Conservation (phyloP, 257 asterid genomes). For the Solanum stenotomum region DNA sequence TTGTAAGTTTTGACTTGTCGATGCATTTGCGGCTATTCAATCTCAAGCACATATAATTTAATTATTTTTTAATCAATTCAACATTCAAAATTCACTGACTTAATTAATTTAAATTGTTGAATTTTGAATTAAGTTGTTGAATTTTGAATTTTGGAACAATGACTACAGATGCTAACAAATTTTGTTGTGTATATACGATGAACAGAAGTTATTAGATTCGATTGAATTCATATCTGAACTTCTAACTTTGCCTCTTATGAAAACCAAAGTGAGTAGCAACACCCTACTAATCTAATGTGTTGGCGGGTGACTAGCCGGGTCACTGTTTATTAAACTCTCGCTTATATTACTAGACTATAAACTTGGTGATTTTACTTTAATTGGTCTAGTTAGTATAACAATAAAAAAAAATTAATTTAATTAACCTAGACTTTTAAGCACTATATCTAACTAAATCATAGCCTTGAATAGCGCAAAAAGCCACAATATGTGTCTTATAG, state of each 20-base stretch:
- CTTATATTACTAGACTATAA: background rate
- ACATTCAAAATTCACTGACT: too few relatives aligned
- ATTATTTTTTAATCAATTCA: background rate
- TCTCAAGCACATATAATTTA: background rate
- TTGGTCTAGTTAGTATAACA: background rate
- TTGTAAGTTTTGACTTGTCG: background rate
- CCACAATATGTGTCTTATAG: background rate
- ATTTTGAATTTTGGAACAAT: too few relatives aligned
- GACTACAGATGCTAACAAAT: background rate
- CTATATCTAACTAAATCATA: background rate
- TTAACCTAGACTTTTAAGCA: background rate
- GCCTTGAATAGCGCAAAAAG: background rate
- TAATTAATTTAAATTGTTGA: too few relatives aligned
- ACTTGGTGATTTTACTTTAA: background rate
- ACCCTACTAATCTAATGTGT: background rate
- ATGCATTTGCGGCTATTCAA: background rate
- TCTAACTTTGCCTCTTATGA: background rate
- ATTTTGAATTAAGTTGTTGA: too few relatives aligned
- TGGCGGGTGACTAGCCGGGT: background rate
- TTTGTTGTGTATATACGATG: too few relatives aligned
- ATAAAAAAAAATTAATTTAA: background rate
- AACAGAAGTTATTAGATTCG: background rate
- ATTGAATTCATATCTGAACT: background rate
- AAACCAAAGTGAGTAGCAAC: background rate
- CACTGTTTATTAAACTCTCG: background rate